Percentiles rank a stretch among this genome's conserved stretches.
These are phyloP conservation scores for Royoungia palumana DNA, from an alignment of 768 basidiomycete species.

Conservation along the genomic window DNA sequence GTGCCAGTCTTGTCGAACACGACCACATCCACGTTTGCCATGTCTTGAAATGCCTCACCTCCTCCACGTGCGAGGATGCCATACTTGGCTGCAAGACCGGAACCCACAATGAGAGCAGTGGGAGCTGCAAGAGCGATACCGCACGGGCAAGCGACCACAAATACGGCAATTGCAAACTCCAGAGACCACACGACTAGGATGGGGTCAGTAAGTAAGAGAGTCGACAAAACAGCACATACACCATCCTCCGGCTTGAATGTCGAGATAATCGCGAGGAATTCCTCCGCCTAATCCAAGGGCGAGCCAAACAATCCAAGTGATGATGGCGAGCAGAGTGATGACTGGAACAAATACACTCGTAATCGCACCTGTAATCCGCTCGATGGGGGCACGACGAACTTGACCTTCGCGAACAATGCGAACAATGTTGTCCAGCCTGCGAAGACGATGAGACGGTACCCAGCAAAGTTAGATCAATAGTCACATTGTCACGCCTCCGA, in stretches of 20 bases:
- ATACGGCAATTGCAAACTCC: slow-evolving; percentile 78
- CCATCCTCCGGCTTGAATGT: slow-evolving; percentile 56
- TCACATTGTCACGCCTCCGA: slow-evolving; percentile 70
- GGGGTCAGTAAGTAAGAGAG: background rate
- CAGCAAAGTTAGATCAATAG: slow-evolving; percentile 13
- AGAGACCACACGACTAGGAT: slow-evolving; percentile 65
- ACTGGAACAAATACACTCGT: slow-evolving; percentile 81
- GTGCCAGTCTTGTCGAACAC: slow-evolving; percentile 91
- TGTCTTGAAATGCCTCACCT: slow-evolving; percentile 86
- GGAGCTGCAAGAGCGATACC: slow-evolving; percentile 86
- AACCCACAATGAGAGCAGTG: slow-evolving; percentile 80
- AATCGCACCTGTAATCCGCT: slow-evolving; percentile 67
- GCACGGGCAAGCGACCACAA: slow-evolving; percentile 85
- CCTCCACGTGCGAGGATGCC: slow-evolving; percentile 83
- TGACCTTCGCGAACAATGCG: slow-evolving; percentile 74
- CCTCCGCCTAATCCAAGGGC: slow-evolving; percentile 54
- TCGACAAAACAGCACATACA: slow-evolving; percentile 38
- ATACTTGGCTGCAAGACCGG: slow-evolving; percentile 71
- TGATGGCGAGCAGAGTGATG: slow-evolving; percentile 65
- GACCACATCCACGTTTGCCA: slow-evolving; percentile 66
- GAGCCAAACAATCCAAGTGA: slow-evolving; percentile 76
- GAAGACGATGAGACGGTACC: background rate
- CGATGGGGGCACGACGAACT: slow-evolving; percentile 70
- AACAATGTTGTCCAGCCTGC: slow-evolving; percentile 71
- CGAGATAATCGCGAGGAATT: slow-evolving; percentile 55